Evolutionary conservation across 2,329 filamentous ascomycete genomes (phyloP), one percentile per base, ranked within the genome.

Genomic region (Taxawa tesnikishii): DNA sequence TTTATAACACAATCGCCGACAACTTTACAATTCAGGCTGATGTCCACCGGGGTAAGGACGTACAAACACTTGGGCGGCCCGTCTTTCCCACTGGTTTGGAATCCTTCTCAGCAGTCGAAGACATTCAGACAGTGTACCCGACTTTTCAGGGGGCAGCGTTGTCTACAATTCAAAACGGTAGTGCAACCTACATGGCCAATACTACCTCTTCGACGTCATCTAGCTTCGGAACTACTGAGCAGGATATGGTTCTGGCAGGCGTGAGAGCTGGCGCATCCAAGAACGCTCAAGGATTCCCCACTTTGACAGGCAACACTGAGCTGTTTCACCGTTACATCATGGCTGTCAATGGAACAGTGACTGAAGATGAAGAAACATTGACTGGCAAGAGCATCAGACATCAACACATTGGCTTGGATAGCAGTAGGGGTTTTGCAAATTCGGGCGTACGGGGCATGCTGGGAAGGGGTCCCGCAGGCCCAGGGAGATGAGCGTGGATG

Each of bases 51-150:
- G 64, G 63, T 9, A 63, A 73, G 21, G 46, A 63, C 12, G 59
- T 70, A 6, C 46, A 58, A 15, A 59, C 61, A 15, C 37, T 55
- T 15, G 65, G 66, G 4, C 47, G 53, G 6, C 52, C 66, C 2
- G 60, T 70, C 15, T 73, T 80, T 31, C 70, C 76, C 1, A 72
- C 65, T 0, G 73, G 73, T 2, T 54, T 79, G 3, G 70, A 79
- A 40, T 68, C 66, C 0, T 77, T 78, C 41, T 43, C 54, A 15
- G 41, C 46, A 4, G 48, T 49, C 0, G 39, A 28, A 15, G 31
- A 28, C 7, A 15, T 32, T 12, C 16, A 31, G 11, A 14, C 19
- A 4, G 15, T 27, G 4, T 31, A 28, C 8, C 33, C 42, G 6
- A 24, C 39, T 3, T 53, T 63, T 38, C 38, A 45, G 12, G 63